These are phyloP conservation scores for Fusarium avenaceum DNA, from an alignment of 2,329 filamentous ascomycete species.

Conservation along the genomic window DNA sequence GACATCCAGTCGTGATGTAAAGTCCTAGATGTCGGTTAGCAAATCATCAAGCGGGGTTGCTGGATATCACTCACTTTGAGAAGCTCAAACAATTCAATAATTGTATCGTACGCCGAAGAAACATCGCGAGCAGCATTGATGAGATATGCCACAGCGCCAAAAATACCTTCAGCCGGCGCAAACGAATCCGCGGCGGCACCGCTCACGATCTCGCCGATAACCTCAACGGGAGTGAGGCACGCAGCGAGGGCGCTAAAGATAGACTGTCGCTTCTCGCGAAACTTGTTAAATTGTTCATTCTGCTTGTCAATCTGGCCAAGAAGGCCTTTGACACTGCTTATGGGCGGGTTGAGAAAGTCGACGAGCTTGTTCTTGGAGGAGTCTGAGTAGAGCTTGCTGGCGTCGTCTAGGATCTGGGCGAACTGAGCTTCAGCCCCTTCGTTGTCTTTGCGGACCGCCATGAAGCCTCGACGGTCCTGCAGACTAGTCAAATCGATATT, in stretches of 20 bases:
- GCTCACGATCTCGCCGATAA: slow-evolving; percentile 56
- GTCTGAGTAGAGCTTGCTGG: slow-evolving; percentile 52
- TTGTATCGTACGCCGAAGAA: slow-evolving; percentile 60
- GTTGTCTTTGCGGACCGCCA: slow-evolving; percentile 43
- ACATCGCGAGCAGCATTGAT: slow-evolving; percentile 61
- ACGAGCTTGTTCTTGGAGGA: slow-evolving; percentile 49
- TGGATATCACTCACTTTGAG: slow-evolving; percentile 51
- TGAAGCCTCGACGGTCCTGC: slow-evolving; percentile 25
- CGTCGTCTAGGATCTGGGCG: slow-evolving; percentile 53
- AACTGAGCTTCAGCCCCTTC: slow-evolving; percentile 43
- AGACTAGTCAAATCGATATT: neutral
- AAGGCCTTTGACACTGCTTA: slow-evolving; percentile 53
- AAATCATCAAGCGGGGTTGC: slow-evolving; percentile 31
- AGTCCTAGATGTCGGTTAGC: slow-evolving; percentile 51
- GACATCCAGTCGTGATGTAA: slow-evolving; percentile 58
- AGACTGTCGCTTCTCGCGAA: slow-evolving; percentile 53
- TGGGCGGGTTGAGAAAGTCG: slow-evolving; percentile 53
- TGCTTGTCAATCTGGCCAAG: slow-evolving; percentile 51
- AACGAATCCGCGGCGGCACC: slow-evolving; percentile 57
- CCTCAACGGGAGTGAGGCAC: slow-evolving; percentile 56
- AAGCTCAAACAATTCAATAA: slow-evolving; percentile 59
- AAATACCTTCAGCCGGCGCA: slow-evolving; percentile 58
- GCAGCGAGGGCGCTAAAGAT: slow-evolving; percentile 54
- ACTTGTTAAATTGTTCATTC: slow-evolving; percentile 55
- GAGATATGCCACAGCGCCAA: slow-evolving; percentile 59